Conservation (phyloP, 2,329 filamentous ascomycete species). For the Lasiodiplodia theobromae region DNA sequence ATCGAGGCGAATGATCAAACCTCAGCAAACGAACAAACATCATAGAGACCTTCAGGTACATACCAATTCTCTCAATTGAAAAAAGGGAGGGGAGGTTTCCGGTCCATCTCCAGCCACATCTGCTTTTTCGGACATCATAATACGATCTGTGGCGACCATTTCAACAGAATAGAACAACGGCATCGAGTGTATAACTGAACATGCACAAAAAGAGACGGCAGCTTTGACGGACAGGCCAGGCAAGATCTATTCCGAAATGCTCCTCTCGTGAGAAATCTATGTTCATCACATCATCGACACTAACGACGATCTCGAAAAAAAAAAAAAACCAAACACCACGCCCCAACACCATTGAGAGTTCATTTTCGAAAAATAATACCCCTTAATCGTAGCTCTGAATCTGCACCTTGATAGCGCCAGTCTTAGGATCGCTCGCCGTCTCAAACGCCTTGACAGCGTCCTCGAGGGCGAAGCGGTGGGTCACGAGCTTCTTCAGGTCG, state of each 20-base stretch:
- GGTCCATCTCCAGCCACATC: too few species aligned
- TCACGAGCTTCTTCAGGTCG: constrained; percentile 81
- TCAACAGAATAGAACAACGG: too few species aligned
- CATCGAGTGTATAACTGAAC: neutral
- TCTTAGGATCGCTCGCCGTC: constrained; percentile 85
- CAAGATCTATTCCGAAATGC: constrained; percentile 16
- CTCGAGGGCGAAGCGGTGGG: constrained; percentile 85
- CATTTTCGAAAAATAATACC: neutral
- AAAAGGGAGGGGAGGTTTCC: too few species aligned
- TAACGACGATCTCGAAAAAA: neutral
- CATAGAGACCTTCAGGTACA: constrained; percentile 3
- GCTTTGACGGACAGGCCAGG: neutral
- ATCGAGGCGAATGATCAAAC: neutral
- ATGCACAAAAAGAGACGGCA: neutral
- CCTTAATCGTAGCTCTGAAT: constrained; percentile 67
- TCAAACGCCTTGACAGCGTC: constrained; percentile 89
- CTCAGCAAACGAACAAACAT: neutral
- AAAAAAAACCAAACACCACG: neutral
- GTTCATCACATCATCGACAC: constrained; percentile 7
- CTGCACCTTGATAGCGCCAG: constrained; percentile 96
- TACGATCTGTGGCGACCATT: too few species aligned
- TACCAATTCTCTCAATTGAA: neutral
- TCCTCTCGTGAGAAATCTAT: constrained; percentile 19
- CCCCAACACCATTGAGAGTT: neutral
- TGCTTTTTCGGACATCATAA: neutral